Base-by-base conservation (phyloP, 805 yeast species). In the Candida broadrunensis region DNA sequence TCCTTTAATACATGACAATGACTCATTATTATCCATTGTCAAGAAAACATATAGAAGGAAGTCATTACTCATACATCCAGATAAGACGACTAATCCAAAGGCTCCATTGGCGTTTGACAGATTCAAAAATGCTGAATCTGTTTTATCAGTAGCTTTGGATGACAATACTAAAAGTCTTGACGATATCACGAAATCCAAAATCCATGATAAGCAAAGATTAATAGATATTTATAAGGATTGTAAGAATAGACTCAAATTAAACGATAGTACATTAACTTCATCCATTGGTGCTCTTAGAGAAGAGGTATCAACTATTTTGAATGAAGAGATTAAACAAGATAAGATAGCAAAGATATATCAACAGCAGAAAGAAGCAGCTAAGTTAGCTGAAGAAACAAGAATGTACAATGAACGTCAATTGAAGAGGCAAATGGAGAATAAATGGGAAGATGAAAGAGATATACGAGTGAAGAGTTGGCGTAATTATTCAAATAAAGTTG, bases 41-140 rank as follows among this genome's bases (percentile, higher is more conserved):
- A 73, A 70, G 46, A 74, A 67, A 43, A 49, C 61, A 30, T 83
- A 72, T 54, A 62, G 88, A 19, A 73, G 71, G 57, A 81, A 78
- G 54, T 80, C 88, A 2, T 60, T 83, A 27, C 58, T 80, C 43
- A 76, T 83, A 14, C 90, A 83, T 55, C 90, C 90, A 0, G 90
- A 83, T 54, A 81, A 80, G 52, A 70, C 78, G 1, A 54, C 59
- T 23, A 75, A 82, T 48, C 62, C 68, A 0, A 60, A 68, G n/a
- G 87, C 88, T 0, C 78, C 85, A 0, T 72, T 62, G 24, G 88
- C 88, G 2, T 83, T 83, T 56, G 83, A 80, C 50, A 41, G 67
- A 26, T 57, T 83, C 38, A 79, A 80, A 46, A 75, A 73, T 45
- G 81, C 88, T 0, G 76, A 79, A 38, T 39, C 38, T 30, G 51